These are phyloP conservation scores for Ceratocystis lukuohia DNA, from an alignment of 2,329 filamentous ascomycete genomes.

Conservation along the genomic window DNA sequence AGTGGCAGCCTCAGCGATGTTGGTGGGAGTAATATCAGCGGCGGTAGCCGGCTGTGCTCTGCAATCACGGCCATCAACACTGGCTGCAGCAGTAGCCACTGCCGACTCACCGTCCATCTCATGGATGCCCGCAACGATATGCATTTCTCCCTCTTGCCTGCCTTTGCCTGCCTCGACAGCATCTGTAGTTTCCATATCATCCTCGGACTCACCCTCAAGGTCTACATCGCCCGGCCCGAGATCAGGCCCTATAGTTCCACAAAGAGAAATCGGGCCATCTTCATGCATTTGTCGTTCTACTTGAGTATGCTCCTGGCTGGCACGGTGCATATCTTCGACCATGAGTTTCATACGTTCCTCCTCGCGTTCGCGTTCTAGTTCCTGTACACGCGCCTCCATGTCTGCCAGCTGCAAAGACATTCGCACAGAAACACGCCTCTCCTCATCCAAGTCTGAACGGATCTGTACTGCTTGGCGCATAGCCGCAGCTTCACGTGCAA, in stretches of 20 bases:
- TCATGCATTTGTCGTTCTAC: slow-evolving; percentile 2
- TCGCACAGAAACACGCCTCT: neutral
- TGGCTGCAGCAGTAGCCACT: neutral
- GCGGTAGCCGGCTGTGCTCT: neutral
- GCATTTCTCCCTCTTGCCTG: neutral
- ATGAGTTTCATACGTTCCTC: neutral
- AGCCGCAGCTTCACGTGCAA: neutral
- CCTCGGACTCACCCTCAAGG: neutral
- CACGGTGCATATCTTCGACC: slow-evolving; percentile 12
- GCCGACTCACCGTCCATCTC: slow-evolving; percentile 7
- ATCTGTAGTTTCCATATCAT: neutral
- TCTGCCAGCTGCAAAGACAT: neutral
- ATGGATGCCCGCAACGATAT: neutral
- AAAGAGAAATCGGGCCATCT: neutral
- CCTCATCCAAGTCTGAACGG: neutral
- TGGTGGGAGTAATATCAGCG: no score
- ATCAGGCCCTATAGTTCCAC: neutral
- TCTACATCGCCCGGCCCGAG: neutral
- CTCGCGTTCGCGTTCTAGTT: slow-evolving; percentile 10
- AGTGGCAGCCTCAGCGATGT: no score
- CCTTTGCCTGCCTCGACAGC: neutral
- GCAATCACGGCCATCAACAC: neutral
- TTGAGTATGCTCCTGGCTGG: neutral
- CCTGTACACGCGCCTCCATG: neutral
- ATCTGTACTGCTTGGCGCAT: neutral